Conservation (phyloP, 352 stramenopile genomes). For the Pythium aquatile region DNA sequence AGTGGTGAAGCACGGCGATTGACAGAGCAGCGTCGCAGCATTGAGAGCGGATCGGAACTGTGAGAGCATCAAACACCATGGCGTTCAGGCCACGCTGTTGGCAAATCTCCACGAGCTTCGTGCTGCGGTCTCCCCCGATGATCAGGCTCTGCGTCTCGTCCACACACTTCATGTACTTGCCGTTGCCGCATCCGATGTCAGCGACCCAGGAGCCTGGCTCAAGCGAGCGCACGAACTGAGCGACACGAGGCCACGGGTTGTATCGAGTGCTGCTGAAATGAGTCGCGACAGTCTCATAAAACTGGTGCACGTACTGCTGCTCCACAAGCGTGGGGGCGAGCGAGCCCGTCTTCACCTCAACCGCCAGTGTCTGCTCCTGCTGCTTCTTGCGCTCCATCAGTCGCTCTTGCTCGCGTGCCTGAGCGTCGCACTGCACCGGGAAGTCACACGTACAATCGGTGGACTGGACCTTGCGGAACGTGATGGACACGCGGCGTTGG, state of each 20-base stretch:
- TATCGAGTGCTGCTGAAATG: slow-evolving; percentile 89
- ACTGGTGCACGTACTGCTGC: slow-evolving; percentile 81
- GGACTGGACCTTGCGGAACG: slow-evolving; percentile 82
- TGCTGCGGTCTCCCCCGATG: slow-evolving; percentile 68
- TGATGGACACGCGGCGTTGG: slow-evolving; percentile 77
- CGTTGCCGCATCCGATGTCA: slow-evolving; percentile 85
- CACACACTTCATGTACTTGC: slow-evolving; percentile 89
- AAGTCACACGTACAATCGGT: slow-evolving; percentile 70
- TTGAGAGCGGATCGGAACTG: slow-evolving; percentile 66
- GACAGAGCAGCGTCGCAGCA: slow-evolving; percentile 80
- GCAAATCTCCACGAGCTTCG: slow-evolving; percentile 67
- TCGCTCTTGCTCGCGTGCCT: slow-evolving; percentile 12
- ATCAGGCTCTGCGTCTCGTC: slow-evolving; percentile 42
- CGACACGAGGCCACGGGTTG: slow-evolving; percentile 78
- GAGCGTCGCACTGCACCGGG: slow-evolving; percentile 64
- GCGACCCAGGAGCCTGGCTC: slow-evolving; percentile 61
- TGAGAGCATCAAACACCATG: slow-evolving; percentile 72
- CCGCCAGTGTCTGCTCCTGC: slow-evolving; percentile 7
- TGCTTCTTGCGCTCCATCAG: slow-evolving; percentile 13
- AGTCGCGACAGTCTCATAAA: slow-evolving; percentile 81
- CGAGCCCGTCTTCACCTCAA: slow-evolving; percentile 25
- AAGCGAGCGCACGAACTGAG: slow-evolving; percentile 58
- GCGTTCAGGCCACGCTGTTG: slow-evolving; percentile 54
- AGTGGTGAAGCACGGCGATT: slow-evolving; percentile 84
- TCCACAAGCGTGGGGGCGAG: slow-evolving; percentile 65